Evolutionary conservation across 352 stramenopile genomes (phyloP), one percentile per base, ranked within the genome.

Genomic region (Globisporangium emineosum): DNA sequence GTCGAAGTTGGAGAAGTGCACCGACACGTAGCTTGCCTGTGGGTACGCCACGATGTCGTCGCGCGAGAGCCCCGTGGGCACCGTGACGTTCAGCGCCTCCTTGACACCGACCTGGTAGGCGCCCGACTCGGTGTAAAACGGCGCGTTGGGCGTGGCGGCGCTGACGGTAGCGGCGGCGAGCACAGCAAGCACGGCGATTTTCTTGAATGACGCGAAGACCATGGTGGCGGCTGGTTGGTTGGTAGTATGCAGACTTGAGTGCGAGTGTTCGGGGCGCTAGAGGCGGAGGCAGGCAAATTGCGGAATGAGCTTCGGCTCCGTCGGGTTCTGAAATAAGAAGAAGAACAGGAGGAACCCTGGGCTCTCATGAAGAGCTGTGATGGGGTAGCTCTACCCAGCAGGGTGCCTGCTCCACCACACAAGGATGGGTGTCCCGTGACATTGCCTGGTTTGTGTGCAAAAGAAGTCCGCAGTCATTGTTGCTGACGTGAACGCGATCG

Each of bases 1-100:
- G 60, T 85, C 68, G 37, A 92, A 79, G 27, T 62, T 61, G 53
- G 65, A 45, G 50, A 92, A 88, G 55, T 84, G 71, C 21, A 90
- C 70, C 4, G 77, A 65, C 33, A 89, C 78, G 64, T 89, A 89
- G 19, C 65, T 78, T 19, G 79, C 73, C 25, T 71, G 69, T 40
- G 81, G 63, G 74, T 86, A 71, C 49, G 72, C 68, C 51, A 86
- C 72, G 40, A 75, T 17, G 57, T 83, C 66, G 42, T 79, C 32
- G 33, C 67, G 66, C 32, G 64, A 71, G n/a, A 54, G 58, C 8
- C 68, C 72, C 13, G 69, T 66, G 0, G 62, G 51, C 1, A 80
- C 71, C 1, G 55, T 49, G 49, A 83, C 42, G 45, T 76, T 51
- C 6, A 81, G 63, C 9, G 57, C 2, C 30, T 82, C 72, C 1